Conservation (phyloP, 192 early-diverging fungal genomes). For the Umbelopsis sp. region DNA sequence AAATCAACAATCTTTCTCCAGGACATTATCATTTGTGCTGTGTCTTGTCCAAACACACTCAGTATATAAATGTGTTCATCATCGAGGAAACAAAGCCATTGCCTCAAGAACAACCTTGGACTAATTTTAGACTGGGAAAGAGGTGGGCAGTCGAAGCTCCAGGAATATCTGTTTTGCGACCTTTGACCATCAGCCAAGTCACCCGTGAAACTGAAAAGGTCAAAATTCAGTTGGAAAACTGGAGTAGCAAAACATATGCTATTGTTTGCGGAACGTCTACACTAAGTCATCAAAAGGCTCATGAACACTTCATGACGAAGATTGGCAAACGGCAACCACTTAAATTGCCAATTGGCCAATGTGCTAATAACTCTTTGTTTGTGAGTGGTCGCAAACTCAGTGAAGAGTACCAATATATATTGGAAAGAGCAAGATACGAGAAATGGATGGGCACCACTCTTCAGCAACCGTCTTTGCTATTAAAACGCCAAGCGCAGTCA, state of each 20-base stretch:
- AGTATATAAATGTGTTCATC: not conserved
- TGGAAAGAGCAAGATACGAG: slow-evolving; percentile 43
- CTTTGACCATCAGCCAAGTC: not conserved
- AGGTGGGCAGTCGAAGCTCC: not conserved
- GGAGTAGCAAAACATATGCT: not conserved
- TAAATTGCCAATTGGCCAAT: not conserved
- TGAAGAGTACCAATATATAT: slow-evolving; percentile 57
- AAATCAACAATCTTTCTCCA: not conserved
- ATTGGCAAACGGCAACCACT: not conserved
- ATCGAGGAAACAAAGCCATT: not conserved
- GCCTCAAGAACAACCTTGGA: not conserved
- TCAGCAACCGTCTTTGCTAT: slow-evolving; percentile 44
- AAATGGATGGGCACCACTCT: slow-evolving; percentile 49
- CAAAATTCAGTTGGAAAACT: not conserved
- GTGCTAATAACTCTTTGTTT: slow-evolving; percentile 22
- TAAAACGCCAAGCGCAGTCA: slow-evolving; percentile 24
- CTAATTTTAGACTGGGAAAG: not conserved
- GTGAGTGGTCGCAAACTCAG: slow-evolving; percentile 41
- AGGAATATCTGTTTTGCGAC: not conserved
- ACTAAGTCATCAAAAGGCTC: not conserved
- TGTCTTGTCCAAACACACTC: not conserved
- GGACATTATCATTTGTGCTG: not conserved
- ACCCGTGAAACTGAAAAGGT: not conserved
- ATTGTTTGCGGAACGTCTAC: not conserved
- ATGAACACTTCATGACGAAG: not conserved